phyloP scores from a whole-genome alignment of 2,329 filamentous ascomycete species.

The Hymenoscyphus fraxineus region DNA sequence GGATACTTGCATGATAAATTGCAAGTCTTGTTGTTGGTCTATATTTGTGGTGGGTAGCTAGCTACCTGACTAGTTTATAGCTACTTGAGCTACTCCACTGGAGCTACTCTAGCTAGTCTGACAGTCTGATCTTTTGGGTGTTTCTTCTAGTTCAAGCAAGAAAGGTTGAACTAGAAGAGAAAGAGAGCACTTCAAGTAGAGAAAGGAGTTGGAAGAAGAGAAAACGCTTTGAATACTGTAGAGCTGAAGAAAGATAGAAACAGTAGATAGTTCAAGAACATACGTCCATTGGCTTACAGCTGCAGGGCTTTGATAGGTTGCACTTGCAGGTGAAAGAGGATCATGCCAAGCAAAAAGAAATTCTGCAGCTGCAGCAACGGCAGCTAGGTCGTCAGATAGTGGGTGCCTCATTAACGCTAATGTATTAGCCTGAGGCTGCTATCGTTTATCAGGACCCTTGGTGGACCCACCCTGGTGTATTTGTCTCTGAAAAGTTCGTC shows the following conservation, averaged over 20 bases:
- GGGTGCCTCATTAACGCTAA: background rate
- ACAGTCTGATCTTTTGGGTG: too few relatives aligned
- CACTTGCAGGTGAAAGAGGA: background rate
- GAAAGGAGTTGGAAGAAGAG: background rate
- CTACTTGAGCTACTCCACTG: too few relatives aligned
- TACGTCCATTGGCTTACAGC: background rate
- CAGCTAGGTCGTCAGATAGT: background rate
- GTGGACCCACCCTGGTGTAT: background rate
- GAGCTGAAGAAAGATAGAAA: background rate
- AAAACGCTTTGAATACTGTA: background rate
- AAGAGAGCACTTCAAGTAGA: background rate
- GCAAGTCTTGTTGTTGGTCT: too few relatives aligned
- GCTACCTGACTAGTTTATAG: too few relatives aligned
- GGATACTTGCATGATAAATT: too few relatives aligned
- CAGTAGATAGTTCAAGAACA: background rate
- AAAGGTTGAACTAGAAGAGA: background rate
- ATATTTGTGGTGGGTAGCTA: too few relatives aligned
- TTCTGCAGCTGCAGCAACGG: too few relatives aligned
- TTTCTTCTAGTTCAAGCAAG: too few relatives aligned
- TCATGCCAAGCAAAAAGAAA: background rate
- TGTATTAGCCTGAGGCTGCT: background rate
- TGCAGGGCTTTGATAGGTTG: background rate
- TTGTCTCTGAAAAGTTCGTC: background rate
- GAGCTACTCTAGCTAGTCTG: too few relatives aligned
- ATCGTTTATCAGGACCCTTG: background rate